Conservation (phyloP, 805 yeast genomes). For the Schwanniomyces pseudopolymorphus region DNA sequence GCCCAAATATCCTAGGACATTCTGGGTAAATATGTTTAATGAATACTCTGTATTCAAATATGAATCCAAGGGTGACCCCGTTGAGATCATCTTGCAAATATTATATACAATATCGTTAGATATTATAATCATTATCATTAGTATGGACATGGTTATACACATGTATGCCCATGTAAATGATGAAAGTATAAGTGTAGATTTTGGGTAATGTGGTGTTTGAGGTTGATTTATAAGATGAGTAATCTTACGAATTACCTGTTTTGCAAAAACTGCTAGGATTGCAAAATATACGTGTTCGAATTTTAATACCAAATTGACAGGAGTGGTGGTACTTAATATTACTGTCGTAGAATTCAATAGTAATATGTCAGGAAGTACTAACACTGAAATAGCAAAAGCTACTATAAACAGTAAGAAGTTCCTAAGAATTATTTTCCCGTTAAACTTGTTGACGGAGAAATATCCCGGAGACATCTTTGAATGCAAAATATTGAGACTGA, state of each 20-base stretch:
- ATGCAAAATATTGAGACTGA: conserved; percentile 1
- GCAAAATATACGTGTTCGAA: conserved; percentile 26
- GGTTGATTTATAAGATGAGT: conserved; percentile 12
- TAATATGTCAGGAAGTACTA: conserved; percentile 11
- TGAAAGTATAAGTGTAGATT: conserved; percentile 12
- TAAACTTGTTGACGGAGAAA: not conserved
- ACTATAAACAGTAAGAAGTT: not conserved
- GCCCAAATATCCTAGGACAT: conserved; percentile 15
- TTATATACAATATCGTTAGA: conserved; percentile 22
- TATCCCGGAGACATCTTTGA: not conserved
- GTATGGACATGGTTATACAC: conserved; percentile 13
- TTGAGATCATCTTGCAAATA: conserved; percentile 4
- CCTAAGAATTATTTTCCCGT: not conserved
- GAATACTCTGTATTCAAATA: conserved; percentile 19
- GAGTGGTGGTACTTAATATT: conserved; percentile 2
- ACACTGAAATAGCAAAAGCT: not conserved
- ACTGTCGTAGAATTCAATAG: conserved; percentile 21
- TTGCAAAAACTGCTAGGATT: conserved; percentile 11
- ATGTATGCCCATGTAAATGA: conserved; percentile 23
- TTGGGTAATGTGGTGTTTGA: conserved; percentile 12
- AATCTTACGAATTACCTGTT: conserved; percentile 11
- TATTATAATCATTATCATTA: conserved; percentile 12
- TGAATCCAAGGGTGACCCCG: conserved; percentile 1
- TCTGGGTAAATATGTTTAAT: conserved; percentile 21
- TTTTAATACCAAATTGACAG: conserved; percentile 10